Percentiles rank a stretch among this genome's conserved stretches.
Conservation (phyloP, 768 basidiomycete genomes). For the Lepiota subincarnata region DNA sequence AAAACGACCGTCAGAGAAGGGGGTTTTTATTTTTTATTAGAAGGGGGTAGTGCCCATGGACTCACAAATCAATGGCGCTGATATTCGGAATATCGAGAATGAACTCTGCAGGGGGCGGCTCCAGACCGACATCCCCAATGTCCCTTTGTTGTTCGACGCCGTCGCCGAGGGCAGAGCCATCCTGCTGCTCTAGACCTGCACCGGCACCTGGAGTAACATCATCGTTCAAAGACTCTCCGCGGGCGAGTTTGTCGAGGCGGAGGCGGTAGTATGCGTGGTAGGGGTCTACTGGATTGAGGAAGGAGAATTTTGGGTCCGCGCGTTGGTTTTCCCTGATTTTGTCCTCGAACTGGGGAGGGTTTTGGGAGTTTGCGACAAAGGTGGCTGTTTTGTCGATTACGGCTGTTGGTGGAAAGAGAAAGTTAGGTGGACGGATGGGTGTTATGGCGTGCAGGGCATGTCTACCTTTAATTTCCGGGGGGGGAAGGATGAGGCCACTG, state of each 20-base stretch:
- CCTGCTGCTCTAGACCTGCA: background rate
- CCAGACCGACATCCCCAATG: conserved; percentile 59
- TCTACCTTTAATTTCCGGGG: conserved; percentile 89
- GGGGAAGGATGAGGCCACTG: conserved; percentile 89
- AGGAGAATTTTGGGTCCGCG: conserved; percentile 96
- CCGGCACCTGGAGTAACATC: conserved; percentile 34
- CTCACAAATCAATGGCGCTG: conserved; percentile 86
- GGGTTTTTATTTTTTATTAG: conserved; percentile 11
- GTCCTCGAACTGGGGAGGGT: conserved; percentile 91
- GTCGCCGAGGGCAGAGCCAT: conserved; percentile 35
- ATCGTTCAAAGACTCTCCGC: conserved; percentile 64
- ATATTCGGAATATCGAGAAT: conserved; percentile 84
- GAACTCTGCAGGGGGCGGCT: conserved; percentile 81
- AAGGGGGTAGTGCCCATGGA: conserved; percentile 14
- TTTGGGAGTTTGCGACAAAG: conserved; percentile 90
- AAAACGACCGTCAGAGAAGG: conserved; percentile 1
- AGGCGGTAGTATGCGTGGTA: conserved; percentile 98
- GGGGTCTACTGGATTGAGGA: conserved; percentile 94
- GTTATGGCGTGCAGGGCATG: too few species aligned
- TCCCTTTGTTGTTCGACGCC: conserved; percentile 37
- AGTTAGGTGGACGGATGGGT: conserved; percentile 16
- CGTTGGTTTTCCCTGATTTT: conserved; percentile 97
- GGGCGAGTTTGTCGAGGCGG: conserved; percentile 77
- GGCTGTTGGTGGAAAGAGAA: conserved; percentile 39
- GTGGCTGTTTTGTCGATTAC: conserved; percentile 94